A percentile compares a stretch with the other conserved stretches of the same genome.
Conservation (phyloP, 148 eudicot genomes). For the Dysphania ambrosioides region DNA sequence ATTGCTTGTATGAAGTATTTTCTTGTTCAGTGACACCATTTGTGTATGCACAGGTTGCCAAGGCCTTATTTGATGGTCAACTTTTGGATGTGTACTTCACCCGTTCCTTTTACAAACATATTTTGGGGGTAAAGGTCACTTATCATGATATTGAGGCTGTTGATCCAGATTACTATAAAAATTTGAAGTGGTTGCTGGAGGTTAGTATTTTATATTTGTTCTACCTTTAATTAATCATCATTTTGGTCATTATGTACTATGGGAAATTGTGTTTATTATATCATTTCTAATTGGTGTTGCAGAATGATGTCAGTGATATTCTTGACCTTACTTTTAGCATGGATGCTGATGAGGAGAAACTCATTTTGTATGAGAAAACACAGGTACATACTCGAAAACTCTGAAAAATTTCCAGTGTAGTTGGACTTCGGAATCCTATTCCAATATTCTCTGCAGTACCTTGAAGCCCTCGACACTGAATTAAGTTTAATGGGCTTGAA, state of each 20-base stretch:
- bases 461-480: neutral
- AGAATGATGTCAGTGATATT: slow-evolving; percentile 94
- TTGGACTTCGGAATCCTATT: neutral
- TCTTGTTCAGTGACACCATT: neutral
- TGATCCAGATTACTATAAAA: slow-evolving; percentile 99
- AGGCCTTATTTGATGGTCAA: slow-evolving; percentile 94
- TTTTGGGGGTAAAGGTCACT: slow-evolving; percentile 94
- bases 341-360: slow-evolving; percentile 99
- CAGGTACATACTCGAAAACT: slow-evolving; percentile 50
- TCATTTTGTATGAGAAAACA: slow-evolving; percentile 85
- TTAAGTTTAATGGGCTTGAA: neutral
- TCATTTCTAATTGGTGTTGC: slow-evolving; percentile 24
- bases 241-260: neutral
- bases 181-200: slow-evolving; percentile 98
- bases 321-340: slow-evolving; percentile 96
- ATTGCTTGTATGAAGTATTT: neutral
- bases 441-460: neutral
- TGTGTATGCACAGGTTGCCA: slow-evolving; percentile 65
- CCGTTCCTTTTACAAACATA: slow-evolving; percentile 97
- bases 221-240: neutral
- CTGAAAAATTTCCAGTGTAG: neutral
- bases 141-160: slow-evolving; percentile 99
- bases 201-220: slow-evolving; percentile 38
- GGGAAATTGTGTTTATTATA: neutral
- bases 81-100: slow-evolving; percentile 96